These are phyloP conservation scores for Ustilago esculenta DNA, from an alignment of 1,284 basidiomycete species.

Conservation along the genomic window DNA sequence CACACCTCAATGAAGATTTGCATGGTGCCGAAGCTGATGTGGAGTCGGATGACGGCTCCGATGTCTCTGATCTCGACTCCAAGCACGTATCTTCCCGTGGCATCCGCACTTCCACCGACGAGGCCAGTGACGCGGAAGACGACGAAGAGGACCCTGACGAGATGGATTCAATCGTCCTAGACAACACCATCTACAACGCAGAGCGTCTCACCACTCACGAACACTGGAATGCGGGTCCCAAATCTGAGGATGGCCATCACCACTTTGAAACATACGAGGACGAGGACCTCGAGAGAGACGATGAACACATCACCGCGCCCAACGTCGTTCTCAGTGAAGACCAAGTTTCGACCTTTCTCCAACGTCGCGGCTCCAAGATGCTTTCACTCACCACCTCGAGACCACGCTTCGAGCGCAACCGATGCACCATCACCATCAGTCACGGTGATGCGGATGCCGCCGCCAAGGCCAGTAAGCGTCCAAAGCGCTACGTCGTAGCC, in stretches of 20 bases:
- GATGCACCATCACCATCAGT: conserved; percentile 87
- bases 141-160: conserved; percentile 37
- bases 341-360: conserved; percentile 30
- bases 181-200: conserved; percentile 62
- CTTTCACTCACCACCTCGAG: conserved; percentile 65
- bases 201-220: conserved; percentile 55
- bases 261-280: conserved; percentile 45
- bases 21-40: conserved; percentile 34
- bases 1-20: conserved; percentile 11
- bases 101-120: neutral
- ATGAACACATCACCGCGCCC: conserved; percentile 44
- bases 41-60: conserved; percentile 28
- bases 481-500: conserved; percentile 83
- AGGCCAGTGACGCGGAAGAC: conserved; percentile 15
- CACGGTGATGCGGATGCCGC: conserved; percentile 70
- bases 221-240: conserved; percentile 38
- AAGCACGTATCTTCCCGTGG: no score
- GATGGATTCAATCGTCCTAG: conserved; percentile 49
- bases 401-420: conserved; percentile 86
- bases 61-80: conserved; percentile 12
- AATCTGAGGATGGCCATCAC: conserved; percentile 29
- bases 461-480: conserved; percentile 71
- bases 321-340: conserved; percentile 46
- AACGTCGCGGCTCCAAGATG: conserved; percentile 37
- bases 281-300: conserved; percentile 35